Percentiles rank a stretch among this genome's conserved stretches.
Evolutionary conservation across 225 moss, liverwort and hornwort genomes (phyloP).

Genomic region (Bryoerythrophyllum caledonicum): DNA sequence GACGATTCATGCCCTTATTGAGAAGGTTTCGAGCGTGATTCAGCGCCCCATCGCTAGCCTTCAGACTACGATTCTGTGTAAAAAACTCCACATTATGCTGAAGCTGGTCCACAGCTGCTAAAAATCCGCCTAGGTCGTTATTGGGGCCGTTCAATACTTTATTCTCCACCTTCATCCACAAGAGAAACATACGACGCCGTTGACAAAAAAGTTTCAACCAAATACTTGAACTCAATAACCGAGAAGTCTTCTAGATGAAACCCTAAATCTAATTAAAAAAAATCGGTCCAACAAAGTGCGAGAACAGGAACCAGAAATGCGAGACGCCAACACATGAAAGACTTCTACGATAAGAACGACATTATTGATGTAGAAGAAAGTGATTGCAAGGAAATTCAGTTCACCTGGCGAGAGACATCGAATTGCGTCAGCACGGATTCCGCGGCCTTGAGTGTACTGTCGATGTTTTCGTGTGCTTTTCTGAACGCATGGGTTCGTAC

Average conservation of each 20-base stretch:
- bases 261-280: background rate
- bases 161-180: constrained; percentile 64
- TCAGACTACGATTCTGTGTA: constrained; percentile 72
- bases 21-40: constrained; percentile 76
- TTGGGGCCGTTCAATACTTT: constrained; percentile 67
- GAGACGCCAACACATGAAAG: background rate
- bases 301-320: background rate
- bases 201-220: background rate
- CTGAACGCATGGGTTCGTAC: constrained; percentile 73
- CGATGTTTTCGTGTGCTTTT: constrained; percentile 80
- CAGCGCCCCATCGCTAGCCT: constrained; percentile 85
- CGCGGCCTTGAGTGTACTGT: constrained; percentile 64
- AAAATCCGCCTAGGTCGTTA: constrained; percentile 63
- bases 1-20: constrained; percentile 70
- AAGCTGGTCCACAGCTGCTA: constrained; percentile 81
- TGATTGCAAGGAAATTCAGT: background rate
- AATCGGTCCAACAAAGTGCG: background rate
- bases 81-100: constrained; percentile 88
- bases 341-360: background rate
- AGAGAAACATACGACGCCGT: background rate
- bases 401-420: constrained; percentile 73
- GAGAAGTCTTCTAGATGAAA: background rate
- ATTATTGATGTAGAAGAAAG: background rate
- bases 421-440: constrained; percentile 77
- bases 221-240: background rate